phyloP scores from a whole-genome alignment of 352 stramenopile species.

The Globisporangium paroecandrum region DNA sequence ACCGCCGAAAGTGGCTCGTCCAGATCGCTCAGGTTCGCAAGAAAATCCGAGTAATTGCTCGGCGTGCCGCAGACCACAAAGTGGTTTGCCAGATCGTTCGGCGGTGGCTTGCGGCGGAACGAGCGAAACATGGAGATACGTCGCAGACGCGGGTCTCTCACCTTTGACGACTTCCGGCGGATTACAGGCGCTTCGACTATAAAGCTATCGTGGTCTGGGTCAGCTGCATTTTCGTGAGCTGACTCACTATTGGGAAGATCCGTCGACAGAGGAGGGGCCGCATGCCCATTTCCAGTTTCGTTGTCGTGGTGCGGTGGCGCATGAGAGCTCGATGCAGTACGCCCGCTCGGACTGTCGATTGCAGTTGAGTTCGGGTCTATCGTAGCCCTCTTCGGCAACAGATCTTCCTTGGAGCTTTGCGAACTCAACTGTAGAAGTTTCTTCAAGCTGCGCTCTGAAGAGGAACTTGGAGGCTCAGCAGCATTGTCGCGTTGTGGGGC shows the following conservation, averaged over 20 bases:
- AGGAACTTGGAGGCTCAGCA: neutral
- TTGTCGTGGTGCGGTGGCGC: neutral
- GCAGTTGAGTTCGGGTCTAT: neutral
- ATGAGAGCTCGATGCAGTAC: neutral
- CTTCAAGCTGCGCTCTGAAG: neutral
- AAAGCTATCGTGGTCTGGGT: neutral
- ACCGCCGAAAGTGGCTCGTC: conserved; percentile 33
- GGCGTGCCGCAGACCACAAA: conserved; percentile 71
- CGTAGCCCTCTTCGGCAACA: neutral
- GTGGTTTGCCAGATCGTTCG: conserved; percentile 35
- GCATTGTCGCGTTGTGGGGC: neutral
- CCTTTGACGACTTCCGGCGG: neutral
- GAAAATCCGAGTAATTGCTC: conserved; percentile 52
- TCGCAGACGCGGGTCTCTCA: conserved; percentile 17
- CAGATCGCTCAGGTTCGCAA: conserved; percentile 48
- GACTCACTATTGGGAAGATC: neutral
- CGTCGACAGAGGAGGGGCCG: neutral
- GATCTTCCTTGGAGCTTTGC: neutral
- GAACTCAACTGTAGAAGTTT: neutral
- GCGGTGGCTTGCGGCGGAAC: conserved; percentile 25
- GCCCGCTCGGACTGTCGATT: neutral
- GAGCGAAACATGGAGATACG: conserved; percentile 39
- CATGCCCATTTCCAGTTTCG: neutral
- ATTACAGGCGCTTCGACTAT: neutral
- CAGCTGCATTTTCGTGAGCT: neutral